Evolutionary conservation across 805 yeast genomes (phyloP).

Genomic region (Tanozyma kutaoensis): DNA sequence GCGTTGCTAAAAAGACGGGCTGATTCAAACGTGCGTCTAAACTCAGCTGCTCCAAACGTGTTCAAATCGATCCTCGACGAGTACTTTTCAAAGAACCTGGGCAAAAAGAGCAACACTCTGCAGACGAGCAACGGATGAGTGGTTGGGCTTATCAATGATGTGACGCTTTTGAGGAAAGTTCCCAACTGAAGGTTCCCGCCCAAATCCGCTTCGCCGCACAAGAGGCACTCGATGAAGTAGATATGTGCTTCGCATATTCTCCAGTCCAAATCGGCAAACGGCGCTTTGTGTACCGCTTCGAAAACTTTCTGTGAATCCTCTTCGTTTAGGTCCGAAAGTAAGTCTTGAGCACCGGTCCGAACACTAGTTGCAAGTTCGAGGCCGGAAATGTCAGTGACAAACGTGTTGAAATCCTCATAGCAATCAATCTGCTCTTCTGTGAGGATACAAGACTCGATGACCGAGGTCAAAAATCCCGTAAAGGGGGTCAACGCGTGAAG

Average conservation of each 20-base stretch:
- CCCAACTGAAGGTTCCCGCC: slow-evolving; percentile 6
- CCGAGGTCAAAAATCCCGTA: background rate
- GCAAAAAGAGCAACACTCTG: slow-evolving; percentile 38
- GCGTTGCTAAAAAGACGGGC: background rate
- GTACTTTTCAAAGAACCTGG: slow-evolving; percentile 44
- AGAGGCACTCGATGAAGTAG: slow-evolving; percentile 26
- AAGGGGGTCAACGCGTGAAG: background rate
- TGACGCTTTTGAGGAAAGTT: slow-evolving; percentile 3
- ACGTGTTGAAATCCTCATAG: slow-evolving; percentile 55
- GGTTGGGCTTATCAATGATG: slow-evolving; percentile 1
- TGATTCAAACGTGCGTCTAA: slow-evolving; percentile 2
- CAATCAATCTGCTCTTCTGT: slow-evolving; percentile 29
- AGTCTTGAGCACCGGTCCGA: slow-evolving; percentile 50
- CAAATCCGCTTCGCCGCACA: slow-evolving; percentile 24
- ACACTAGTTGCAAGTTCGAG: slow-evolving; percentile 35
- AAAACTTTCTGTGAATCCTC: slow-evolving; percentile 10
- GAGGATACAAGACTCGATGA: no score
- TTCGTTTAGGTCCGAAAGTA: slow-evolving; percentile 35
- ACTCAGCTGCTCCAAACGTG: slow-evolving; percentile 16
- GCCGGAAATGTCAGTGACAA: slow-evolving; percentile 65
- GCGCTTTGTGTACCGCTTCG: background rate
- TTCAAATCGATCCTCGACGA: slow-evolving; percentile 17
- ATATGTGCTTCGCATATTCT: slow-evolving; percentile 25
- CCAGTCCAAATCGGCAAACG: slow-evolving; percentile 9
- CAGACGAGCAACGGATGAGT: slow-evolving; percentile 17